phyloP scores from a whole-genome alignment of 345 rosid species.

The Eutrema heterophyllum region DNA sequence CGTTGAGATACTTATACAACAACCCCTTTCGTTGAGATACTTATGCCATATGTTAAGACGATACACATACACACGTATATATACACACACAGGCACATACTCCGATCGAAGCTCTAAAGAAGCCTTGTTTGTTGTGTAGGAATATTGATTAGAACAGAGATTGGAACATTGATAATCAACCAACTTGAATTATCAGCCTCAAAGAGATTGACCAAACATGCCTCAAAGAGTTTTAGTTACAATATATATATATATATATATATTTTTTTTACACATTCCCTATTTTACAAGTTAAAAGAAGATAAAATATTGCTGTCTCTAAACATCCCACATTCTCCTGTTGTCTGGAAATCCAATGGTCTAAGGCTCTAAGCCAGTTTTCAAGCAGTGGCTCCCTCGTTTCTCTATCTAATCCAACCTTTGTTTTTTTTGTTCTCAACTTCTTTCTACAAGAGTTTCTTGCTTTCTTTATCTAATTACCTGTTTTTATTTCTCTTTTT shows the following conservation, averaged over 20 bases:
- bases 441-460: slow-evolving; percentile 11
- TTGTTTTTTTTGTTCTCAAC: slow-evolving; percentile 1
- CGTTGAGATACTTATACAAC: neutral
- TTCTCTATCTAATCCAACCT: slow-evolving; percentile 16
- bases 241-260: neutral
- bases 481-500: slow-evolving; percentile 42
- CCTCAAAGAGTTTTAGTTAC: neutral
- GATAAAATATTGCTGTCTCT: neutral
- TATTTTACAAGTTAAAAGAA: slow-evolving; percentile 9
- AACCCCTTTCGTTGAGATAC: neutral
- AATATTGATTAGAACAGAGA: neutral
- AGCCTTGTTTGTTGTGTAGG: neutral
- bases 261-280: slow-evolving; percentile 2
- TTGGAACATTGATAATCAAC: neutral
- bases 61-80: neutral
- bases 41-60: neutral
- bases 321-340: neutral
- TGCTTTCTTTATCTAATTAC: slow-evolving; percentile 38
- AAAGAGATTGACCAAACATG: neutral
- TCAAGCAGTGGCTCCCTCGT: neutral
- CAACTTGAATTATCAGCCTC: neutral
- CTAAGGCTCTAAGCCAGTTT: neutral
- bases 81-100: slow-evolving; percentile 1
- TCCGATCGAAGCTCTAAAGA: neutral
- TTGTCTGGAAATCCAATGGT: slow-evolving; percentile 4